phyloP scores from a whole-genome alignment of 805 yeast genomes.

The Alloascoidea hylecoeti region DNA sequence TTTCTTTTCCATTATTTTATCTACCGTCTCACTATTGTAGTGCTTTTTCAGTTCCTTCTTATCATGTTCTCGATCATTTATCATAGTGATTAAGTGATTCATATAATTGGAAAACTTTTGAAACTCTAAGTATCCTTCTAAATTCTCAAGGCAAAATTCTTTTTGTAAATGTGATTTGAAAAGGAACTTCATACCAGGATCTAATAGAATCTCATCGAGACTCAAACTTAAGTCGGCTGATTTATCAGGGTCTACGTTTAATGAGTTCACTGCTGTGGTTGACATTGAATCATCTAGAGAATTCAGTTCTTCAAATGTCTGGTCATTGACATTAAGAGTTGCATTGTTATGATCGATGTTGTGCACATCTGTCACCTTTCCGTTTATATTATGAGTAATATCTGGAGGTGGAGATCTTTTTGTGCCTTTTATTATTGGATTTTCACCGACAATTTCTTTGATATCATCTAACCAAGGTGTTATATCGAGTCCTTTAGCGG shows the following conservation, averaged over 20 bases:
- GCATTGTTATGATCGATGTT: background rate
- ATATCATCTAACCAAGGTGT: slow-evolving; percentile 5
- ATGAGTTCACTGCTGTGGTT: too few relatives aligned
- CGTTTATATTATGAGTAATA: background rate
- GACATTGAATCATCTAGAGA: too few relatives aligned
- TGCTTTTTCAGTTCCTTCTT: slow-evolving; percentile 11
- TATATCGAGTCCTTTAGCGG: slow-evolving; percentile 5
- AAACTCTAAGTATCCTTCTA: slow-evolving; percentile 56
- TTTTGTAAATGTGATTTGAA: slow-evolving; percentile 52
- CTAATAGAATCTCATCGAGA: slow-evolving; percentile 43
- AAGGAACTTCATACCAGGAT: slow-evolving; percentile 63
- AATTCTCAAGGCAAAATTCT: slow-evolving; percentile 60
- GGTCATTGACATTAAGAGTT: background rate
- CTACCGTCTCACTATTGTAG: background rate
- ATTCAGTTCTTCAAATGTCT: slow-evolving; percentile 1
- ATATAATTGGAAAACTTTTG: slow-evolving; percentile 24
- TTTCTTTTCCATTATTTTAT: background rate
- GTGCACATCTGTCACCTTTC: background rate
- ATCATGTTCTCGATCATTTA: slow-evolving; percentile 21
- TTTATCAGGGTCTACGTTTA: too few relatives aligned
- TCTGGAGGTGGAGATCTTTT: background rate
- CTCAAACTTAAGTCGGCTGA: too few relatives aligned
- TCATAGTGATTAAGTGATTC: slow-evolving; percentile 28
- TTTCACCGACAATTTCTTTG: background rate
- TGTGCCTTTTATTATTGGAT: background rate